phyloP scores from a whole-genome alignment of 345 rosid genomes.

The rapeseed (Brassica napus) region Da-Ae NC_063452.1:11111501-11112000 shows the following conservation, averaged over 20 bases:
- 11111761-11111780: too few species aligned
- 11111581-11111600: background rate
- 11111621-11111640: background rate
- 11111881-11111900: too few species aligned
- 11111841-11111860: too few species aligned
- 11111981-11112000: background rate
- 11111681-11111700: conserved; percentile 10
- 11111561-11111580: background rate
- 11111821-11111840: too few species aligned
- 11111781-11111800: too few species aligned
- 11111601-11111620: background rate
- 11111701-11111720: background rate
- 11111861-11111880: too few species aligned
- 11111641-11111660: background rate
- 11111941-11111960: too few species aligned
- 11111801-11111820: too few species aligned
- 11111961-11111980: too few species aligned
- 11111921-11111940: too few species aligned
- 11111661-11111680: background rate
- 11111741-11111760: background rate
- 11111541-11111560: background rate
- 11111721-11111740: background rate
- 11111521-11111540: background rate
- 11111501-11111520: conserved; percentile 10
- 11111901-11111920: too few species aligned